Evolutionary conservation across 768 basidiomycete species (phyloP).

Genomic region (Xerocomus potaroensis): DNA sequence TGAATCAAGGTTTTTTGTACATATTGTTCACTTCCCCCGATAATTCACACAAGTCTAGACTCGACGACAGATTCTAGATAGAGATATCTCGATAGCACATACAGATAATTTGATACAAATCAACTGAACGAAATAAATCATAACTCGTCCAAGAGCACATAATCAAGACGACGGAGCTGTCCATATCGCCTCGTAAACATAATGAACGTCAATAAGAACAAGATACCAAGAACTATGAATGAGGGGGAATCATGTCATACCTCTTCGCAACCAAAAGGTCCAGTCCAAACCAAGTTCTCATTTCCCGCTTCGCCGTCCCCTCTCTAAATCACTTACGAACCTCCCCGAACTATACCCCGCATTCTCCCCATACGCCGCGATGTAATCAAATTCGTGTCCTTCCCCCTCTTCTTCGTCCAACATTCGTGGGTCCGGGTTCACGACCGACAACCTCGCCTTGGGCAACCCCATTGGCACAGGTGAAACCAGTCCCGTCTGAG

Average conservation of each 20-base stretch:
- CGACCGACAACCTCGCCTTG: constrained; percentile 21
- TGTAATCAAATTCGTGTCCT: constrained; percentile 50
- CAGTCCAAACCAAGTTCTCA: not conserved
- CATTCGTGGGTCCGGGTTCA: constrained; percentile 25
- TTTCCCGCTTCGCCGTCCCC: not conserved
- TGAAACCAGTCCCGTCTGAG: constrained; percentile 29
- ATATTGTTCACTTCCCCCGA: too few relatives aligned
- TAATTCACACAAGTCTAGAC: too few relatives aligned
- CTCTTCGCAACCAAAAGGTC: not conserved
- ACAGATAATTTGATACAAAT: not conserved
- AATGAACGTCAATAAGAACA: constrained; percentile 12
- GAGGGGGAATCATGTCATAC: too few relatives aligned
- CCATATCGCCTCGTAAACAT: constrained; percentile 6
- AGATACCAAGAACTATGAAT: not conserved
- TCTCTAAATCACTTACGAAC: constrained; percentile 46
- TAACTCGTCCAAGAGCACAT: not conserved
- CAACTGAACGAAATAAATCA: not conserved
- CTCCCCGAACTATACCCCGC: constrained; percentile 40
- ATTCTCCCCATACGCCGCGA: constrained; percentile 46
- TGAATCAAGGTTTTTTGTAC: constrained; percentile 22
- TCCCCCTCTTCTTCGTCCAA: constrained; percentile 26
- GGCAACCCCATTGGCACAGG: not conserved
- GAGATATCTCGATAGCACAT: too few relatives aligned
- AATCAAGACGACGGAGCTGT: not conserved
- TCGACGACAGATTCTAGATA: too few relatives aligned